phyloP scores from a whole-genome alignment of 768 basidiomycete genomes.

The Paxillus ammoniavirescens region DNA sequence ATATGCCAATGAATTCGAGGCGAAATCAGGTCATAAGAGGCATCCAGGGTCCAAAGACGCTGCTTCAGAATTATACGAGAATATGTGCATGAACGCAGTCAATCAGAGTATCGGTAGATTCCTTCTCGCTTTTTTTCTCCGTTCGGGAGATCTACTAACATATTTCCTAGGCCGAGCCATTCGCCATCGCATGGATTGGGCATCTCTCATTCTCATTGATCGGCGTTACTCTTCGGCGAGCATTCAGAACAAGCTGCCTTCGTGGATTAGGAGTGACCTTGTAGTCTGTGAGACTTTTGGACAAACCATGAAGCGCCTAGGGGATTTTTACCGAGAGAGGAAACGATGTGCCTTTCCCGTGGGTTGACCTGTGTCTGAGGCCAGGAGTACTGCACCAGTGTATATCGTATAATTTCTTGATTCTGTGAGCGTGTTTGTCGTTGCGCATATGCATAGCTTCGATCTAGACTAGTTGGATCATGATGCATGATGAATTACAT shows the following conservation, averaged over 20 bases:
- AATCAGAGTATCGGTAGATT: conserved; percentile 92
- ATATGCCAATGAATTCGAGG: conserved; percentile 70
- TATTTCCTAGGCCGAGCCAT: conserved; percentile 77
- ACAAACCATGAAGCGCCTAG: conserved; percentile 64
- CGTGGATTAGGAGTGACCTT: conserved; percentile 77
- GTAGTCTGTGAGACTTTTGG: conserved; percentile 65
- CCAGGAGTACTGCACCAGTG: too few species aligned
- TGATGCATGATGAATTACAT: too few species aligned
- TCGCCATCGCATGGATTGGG: conserved; percentile 89
- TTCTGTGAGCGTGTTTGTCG: neutral
- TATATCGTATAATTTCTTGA: too few species aligned
- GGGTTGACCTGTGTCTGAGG: neutral
- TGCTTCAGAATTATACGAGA: conserved; percentile 83
- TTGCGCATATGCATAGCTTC: too few species aligned
- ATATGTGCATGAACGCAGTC: conserved; percentile 90
- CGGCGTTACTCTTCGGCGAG: conserved; percentile 67
- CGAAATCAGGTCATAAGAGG: conserved; percentile 36
- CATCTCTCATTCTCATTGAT: conserved; percentile 85
- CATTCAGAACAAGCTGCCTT: conserved; percentile 80
- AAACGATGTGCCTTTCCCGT: conserved; percentile 17
- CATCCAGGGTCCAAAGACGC: conserved; percentile 55
- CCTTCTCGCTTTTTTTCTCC: neutral
- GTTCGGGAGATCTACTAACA: conserved; percentile 1
- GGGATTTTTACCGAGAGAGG: conserved; percentile 66
- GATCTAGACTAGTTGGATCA: too few species aligned